Conservation (phyloP, 805 yeast genomes). For the Pachysolen tannophilus region DNA sequence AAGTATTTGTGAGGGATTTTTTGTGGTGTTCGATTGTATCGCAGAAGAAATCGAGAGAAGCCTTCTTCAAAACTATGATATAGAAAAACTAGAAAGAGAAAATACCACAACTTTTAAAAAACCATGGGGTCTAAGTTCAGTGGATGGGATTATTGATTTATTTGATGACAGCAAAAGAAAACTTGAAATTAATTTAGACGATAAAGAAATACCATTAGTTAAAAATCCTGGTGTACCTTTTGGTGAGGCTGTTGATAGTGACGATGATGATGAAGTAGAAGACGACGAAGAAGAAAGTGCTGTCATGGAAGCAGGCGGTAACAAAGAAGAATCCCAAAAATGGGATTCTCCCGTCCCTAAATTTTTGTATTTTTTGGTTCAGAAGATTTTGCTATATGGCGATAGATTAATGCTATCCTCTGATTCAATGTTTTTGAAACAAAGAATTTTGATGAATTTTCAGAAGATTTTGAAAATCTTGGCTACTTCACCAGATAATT, state of each 20-base stretch:
- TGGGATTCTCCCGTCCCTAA: conserved; percentile 70
- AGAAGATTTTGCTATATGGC: conserved; percentile 60
- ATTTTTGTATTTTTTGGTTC: conserved; percentile 47
- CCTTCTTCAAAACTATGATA: conserved; percentile 25
- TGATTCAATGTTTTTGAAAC: conserved; percentile 52
- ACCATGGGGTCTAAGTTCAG: conserved; percentile 55
- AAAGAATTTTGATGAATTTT: conserved; percentile 47
- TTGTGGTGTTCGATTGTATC: conserved; percentile 59
- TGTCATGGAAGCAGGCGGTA: conserved; percentile 10
- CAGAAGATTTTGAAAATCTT: conserved; percentile 39
- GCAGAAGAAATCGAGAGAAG: conserved; percentile 35
- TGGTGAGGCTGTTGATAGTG: conserved; percentile 24
- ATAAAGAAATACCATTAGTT: conserved; percentile 14
- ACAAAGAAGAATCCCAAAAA: conserved; percentile 23
- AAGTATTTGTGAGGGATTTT: conserved; percentile 62
- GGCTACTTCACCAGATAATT: conserved; percentile 36
- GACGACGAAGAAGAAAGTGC: conserved; percentile 15
- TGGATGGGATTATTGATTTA: conserved; percentile 35
- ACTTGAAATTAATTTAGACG: conserved; percentile 14
- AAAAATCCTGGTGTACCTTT: conserved; percentile 15
- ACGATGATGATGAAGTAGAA: conserved; percentile 29
- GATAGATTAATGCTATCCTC: conserved; percentile 50
- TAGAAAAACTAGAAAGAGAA: conserved; percentile 11
- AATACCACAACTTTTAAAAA: conserved; percentile 5
- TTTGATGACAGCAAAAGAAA: conserved; percentile 28